Evolutionary conservation across 805 yeast species (phyloP), one percentile per base, ranked within the genome.

Genomic region (Lipomyces lipofer): DNA sequence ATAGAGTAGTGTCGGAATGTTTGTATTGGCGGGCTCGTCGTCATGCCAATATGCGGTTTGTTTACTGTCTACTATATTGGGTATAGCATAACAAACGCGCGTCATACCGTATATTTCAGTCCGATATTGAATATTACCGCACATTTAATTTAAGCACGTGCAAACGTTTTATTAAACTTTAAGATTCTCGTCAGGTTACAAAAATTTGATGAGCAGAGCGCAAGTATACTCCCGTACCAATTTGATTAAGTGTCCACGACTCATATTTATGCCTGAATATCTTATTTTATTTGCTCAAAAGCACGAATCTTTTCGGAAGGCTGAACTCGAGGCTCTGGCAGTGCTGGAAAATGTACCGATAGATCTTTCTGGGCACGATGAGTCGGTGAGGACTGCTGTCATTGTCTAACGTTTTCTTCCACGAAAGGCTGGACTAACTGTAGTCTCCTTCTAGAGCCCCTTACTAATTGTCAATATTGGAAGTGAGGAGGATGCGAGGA

Each of bases 251-350:
- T n/a, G n/a, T n/a, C n/a, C n/a, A n/a, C n/a, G n/a, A n/a, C n/a
- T n/a, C n/a, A n/a, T n/a, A n/a, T 36, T 36, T 36, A 62, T 63
- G 80, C 79, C 77, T 69, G 76, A 79, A 51, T 94, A 88, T 66
- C 68, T 92, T 45, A 74, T 94, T n/a, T 82, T 85, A 66, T 77
- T 94, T 66, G 96, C 96, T 2, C 97, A 91, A 70, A 79, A 84
- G 39, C 90, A 89, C 66, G 82, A 85, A 47, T 78, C 80, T 55
- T 92, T 92, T 70, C 76, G 98, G 46, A 71, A 71, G 33, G 88
- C 96, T 0, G 99, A 92, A 71, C 71, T 94, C 32, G 89, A 86
- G 63, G 85, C 97, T 0, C 71, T 94, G 43, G 97, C 97, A 0
- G 83, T 81, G 30, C 69, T 86, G 49, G 71, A 79, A 59, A 71